phyloP scores from a whole-genome alignment of 2,329 filamentous ascomycete species.

The Fusarium denticulatum region DNA sequence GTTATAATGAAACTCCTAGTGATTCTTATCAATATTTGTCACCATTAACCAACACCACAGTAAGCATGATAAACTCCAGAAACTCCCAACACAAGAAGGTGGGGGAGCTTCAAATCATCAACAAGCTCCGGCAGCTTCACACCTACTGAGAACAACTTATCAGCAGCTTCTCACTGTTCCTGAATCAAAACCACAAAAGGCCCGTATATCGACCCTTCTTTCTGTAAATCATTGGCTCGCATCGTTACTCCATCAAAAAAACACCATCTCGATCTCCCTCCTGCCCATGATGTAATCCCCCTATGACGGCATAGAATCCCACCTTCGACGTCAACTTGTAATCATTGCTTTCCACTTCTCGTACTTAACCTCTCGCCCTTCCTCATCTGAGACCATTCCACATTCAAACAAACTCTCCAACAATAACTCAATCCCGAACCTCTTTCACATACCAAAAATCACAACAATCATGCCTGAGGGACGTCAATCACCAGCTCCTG shows the following conservation, averaged over 20 bases:
- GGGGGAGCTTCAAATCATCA: neutral
- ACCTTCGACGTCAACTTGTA: slow-evolving; percentile 39
- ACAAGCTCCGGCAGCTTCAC: slow-evolving; percentile 11
- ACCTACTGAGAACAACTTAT: neutral
- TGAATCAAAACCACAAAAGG: slow-evolving; percentile 8
- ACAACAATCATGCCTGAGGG: slow-evolving; percentile 73
- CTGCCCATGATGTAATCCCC: slow-evolving; percentile 40
- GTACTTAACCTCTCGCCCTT: slow-evolving; percentile 16
- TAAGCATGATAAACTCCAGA: slow-evolving; percentile 5
- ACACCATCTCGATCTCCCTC: slow-evolving; percentile 31
- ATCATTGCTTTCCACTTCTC: slow-evolving; percentile 20
- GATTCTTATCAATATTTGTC: neutral
- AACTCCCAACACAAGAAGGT: neutral
- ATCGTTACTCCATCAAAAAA: neutral
- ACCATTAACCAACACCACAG: neutral
- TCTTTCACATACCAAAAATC: slow-evolving; percentile 10
- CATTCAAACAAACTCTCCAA: neutral
- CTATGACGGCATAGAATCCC: slow-evolving; percentile 42
- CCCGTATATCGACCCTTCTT: neutral
- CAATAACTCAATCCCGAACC: neutral
- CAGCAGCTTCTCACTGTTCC: neutral
- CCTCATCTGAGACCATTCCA: neutral
- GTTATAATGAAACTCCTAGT: neutral
- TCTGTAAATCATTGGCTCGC: neutral
- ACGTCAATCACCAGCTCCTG: slow-evolving; percentile 81